Evolutionary conservation across 2,329 filamentous ascomycete species (phyloP).

Genomic region (Trichoderma lentiforme): DNA sequence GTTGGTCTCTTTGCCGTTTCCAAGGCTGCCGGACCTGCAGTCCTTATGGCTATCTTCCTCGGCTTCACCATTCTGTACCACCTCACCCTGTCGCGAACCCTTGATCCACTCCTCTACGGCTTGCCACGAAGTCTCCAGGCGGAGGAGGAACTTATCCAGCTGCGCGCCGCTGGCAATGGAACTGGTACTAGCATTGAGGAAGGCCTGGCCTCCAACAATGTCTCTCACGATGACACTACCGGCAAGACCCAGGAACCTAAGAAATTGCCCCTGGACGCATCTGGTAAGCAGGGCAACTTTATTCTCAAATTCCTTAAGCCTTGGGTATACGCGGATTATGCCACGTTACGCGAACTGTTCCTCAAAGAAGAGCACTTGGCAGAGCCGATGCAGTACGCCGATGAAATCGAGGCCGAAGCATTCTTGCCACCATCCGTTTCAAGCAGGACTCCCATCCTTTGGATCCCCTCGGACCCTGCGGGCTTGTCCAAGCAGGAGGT

Average conservation of each 20-base stretch:
- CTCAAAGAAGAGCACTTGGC: not conserved
- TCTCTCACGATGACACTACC: constrained; percentile 12
- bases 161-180: constrained; percentile 26
- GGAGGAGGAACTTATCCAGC: constrained; percentile 40
- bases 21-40: constrained; percentile 63
- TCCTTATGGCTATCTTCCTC: constrained; percentile 72
- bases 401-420: constrained; percentile 61
- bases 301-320: constrained; percentile 67
- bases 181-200: constrained; percentile 30
- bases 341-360: constrained; percentile 55
- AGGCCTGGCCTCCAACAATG: constrained; percentile 18
- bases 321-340: constrained; percentile 71
- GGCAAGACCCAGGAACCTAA: constrained; percentile 23
- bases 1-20: constrained; percentile 77
- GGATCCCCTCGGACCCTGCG: constrained; percentile 70
- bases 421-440: constrained; percentile 71
- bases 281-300: constrained; percentile 49
- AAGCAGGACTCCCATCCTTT: constrained; percentile 60
- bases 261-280: constrained; percentile 24
- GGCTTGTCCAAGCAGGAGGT: constrained; percentile 72
- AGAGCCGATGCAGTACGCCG: constrained; percentile 48
- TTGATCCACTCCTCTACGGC: constrained; percentile 68
- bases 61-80: constrained; percentile 76
- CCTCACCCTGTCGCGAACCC: constrained; percentile 63
- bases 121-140: constrained; percentile 60